phyloP scores from a whole-genome alignment of 208 protist species.

The Acanthamoeba rhysodes region DNA sequence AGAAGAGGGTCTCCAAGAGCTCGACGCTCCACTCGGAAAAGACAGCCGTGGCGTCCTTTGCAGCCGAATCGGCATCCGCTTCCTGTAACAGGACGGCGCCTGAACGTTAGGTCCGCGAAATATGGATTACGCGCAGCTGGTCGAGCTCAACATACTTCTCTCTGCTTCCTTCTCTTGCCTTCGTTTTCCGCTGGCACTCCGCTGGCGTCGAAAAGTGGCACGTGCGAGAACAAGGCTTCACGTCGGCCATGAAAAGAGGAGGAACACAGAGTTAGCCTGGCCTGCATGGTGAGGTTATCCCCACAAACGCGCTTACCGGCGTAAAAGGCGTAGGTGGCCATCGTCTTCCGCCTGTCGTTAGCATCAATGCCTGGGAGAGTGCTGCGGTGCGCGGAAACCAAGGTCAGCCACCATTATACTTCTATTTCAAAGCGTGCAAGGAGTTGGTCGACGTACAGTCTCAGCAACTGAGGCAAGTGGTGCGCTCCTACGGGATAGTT shows the following conservation, averaged over 20 bases:
- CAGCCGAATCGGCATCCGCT: neutral
- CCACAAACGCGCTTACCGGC: slow-evolving; percentile 4
- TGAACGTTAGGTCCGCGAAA: neutral
- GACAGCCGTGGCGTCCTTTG: slow-evolving; percentile 15
- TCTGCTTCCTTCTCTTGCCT: slow-evolving; percentile 10
- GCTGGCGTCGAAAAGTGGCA: slow-evolving; percentile 23
- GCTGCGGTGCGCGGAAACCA: neutral
- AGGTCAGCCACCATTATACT: neutral
- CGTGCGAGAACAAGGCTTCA: slow-evolving; percentile 39
- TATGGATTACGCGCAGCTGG: neutral
- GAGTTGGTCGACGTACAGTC: neutral
- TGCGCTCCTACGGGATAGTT: slow-evolving; percentile 46
- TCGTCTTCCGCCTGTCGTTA: slow-evolving; percentile 62
- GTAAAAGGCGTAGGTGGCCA: slow-evolving; percentile 58
- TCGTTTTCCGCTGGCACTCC: neutral
- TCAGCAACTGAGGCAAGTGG: slow-evolving; percentile 26
- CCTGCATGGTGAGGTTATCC: neutral
- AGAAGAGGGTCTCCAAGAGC: slow-evolving; percentile 21
- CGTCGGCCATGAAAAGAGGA: neutral
- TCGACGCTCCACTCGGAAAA: slow-evolving; percentile 45
- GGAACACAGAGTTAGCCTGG: neutral
- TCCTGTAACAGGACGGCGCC: neutral
- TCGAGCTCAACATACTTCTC: neutral
- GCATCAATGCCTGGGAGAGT: slow-evolving; percentile 65
- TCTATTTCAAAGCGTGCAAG: neutral